Base-by-base conservation (phyloP, 2,329 filamentous ascomycete species). In the Fusarium albidum region DNA sequence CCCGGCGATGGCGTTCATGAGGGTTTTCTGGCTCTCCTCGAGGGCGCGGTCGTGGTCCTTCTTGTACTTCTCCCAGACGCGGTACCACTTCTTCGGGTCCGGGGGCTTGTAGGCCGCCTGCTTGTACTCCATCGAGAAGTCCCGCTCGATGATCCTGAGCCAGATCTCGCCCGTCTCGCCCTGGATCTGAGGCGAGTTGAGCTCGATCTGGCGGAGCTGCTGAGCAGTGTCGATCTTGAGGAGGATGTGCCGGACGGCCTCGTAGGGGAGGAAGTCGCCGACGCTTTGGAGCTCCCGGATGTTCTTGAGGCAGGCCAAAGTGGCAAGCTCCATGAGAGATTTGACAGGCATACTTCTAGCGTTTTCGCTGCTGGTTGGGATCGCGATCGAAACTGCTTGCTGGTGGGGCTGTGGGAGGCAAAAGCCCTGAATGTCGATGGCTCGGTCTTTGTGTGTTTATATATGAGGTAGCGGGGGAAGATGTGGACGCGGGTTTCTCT, bases 201-300 rank as follows among this genome's bases (percentile, higher is more conserved):
- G 57, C 74, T 97, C 93, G 52, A 97, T 82, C 50, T 81, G 69
- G 66, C 85, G 87, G 27, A 98, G 84, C 70, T 96, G 92, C 37
- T 82, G 75, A 2, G 92, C 87, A 59, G 82, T 88, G 47, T 89
- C 85, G 49, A 98, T 77, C 51, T 86, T 87, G 44, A 83, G 68
- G 27, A 98, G 84, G 33, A 97, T 83, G 1, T 85, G 82, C 8
- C 82, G 79, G 44, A 90, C 82, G 7, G 68, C 67, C 18, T 81
- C 74, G 73, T 89, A 91, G 4, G 88, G 85, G 32, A 93, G 77
- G 50, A 85, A 83, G 59, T 87, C 82, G 61, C 90, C 91, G 37
- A 97, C 79, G 70, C 91, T 87, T 38, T 80, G 80, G 49, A 97
- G 80, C 49, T 77, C 69, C 46, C 74, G 72, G 55, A 85, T 74